Base-by-base conservation (phyloP, 495 filamentous ascomycete genomes). In the Aspergillus saccharolyticus region DNA sequence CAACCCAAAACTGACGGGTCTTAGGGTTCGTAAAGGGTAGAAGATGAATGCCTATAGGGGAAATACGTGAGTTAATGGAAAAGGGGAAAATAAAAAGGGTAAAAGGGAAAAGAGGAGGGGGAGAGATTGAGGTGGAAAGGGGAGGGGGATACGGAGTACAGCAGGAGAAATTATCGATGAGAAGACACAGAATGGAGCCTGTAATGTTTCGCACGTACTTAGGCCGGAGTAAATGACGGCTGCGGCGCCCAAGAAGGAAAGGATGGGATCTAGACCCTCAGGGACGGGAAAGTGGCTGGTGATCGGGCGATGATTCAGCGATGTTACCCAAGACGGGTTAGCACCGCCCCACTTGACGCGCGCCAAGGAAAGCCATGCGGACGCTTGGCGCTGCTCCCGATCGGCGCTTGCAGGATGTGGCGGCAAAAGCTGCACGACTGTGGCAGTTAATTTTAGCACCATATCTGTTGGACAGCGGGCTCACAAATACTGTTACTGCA, bases 51-150 rank as follows among this genome's bases (percentile, higher is more conserved):
- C 4, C 8, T 17, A 10, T 47, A 47, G 12, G 44, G 9, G 17
- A 47, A 18, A n/a, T n/a, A n/a, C n/a, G n/a, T n/a, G n/a, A n/a
- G n/a, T n/a, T 48, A 20, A 15, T 18, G 15, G 20, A 14, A 54
- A 21, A 45, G 57, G 39, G 30, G 33, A 55, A 39, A 46, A 17
- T 52, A 53, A 54, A 17, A 45, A 42, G 33, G 42, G 42, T 20
- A 58, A 45, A 54, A 42, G 43, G 20, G 42, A 21, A 49, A 49
- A 18, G 17, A 59, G 20, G 21, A 45, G 19, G 15, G 17, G 57
- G 20, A 18, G 30, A 19, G 19, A 44, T 22, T 7, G 56, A 57
- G 59, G 47, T 24, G 44, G 30, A 54, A 21, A 52, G 48, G 18
- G 43, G 50, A 39, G n/a, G n/a, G n/a, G n/a, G n/a, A n/a, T n/a